A percentile compares a stretch with the other conserved stretches of the same genome.
These are phyloP conservation scores for Paramecium octaurelia DNA, from an alignment of 73 alveolate genomes.

Conservation along the genomic window DNA sequence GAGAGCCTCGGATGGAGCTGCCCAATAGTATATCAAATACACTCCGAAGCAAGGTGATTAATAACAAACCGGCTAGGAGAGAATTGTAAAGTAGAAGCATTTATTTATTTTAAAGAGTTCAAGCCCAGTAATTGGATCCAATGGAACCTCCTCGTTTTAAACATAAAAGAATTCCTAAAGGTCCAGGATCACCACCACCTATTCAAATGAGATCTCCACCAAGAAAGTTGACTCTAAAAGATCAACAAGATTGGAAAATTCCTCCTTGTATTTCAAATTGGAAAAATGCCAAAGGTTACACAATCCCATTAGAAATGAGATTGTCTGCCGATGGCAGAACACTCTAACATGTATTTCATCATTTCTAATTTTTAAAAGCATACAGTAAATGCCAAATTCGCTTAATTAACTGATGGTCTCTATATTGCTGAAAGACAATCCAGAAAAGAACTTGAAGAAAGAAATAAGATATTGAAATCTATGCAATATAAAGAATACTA, in stretches of 20 bases:
- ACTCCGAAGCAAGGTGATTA: not conserved
- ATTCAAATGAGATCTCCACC: slow-evolving; percentile 89
- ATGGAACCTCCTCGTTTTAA: slow-evolving; percentile 78
- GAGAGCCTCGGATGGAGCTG: slow-evolving; percentile 40
- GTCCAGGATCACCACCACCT: slow-evolving; percentile 82
- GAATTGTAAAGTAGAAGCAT: not conserved
- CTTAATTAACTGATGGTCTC: slow-evolving; percentile 85
- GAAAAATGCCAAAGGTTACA: slow-evolving; percentile 99
- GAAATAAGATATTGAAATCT: slow-evolving; percentile 83
- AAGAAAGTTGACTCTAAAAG: slow-evolving; percentile 89
- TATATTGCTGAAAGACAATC: slow-evolving; percentile 90
- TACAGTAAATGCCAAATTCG: slow-evolving; percentile 88
- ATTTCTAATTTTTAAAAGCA: not conserved
- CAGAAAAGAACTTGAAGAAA: slow-evolving; percentile 91
- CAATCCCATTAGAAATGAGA: slow-evolving; percentile 99
- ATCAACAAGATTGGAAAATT: slow-evolving; percentile 97
- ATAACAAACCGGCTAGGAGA: not conserved
- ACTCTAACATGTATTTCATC: slow-evolving; percentile 59
- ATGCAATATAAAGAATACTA: slow-evolving; percentile 78
- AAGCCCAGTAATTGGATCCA: slow-evolving; percentile 78
- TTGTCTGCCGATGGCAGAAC: slow-evolving; percentile 98
- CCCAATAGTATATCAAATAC: not conserved
- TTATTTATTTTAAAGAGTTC: slow-evolving; percentile 62
- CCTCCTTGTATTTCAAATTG: slow-evolving; percentile 99
- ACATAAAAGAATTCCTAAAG: slow-evolving; percentile 84